Percentiles rank a stretch among this genome's conserved stretches.
Conservation (phyloP, 1,139 yeast genomes). For the Scheffersomyces lignicola region DNA sequence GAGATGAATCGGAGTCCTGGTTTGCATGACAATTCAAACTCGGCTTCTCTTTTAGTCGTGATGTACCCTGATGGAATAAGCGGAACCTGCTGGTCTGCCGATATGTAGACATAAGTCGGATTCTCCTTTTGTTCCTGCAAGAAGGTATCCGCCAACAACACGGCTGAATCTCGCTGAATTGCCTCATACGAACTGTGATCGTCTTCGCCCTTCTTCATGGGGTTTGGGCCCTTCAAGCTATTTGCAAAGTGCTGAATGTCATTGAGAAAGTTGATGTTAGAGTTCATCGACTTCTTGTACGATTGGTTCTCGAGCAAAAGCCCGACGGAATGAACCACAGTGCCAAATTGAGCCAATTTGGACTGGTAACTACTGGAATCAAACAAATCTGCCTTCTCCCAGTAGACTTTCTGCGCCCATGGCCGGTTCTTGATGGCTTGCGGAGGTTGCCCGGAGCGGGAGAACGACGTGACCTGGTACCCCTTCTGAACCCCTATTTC, state of each 20-base stretch:
- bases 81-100: constrained; percentile 75
- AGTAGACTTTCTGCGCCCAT: constrained; percentile 63
- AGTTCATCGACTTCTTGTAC: constrained; percentile 59
- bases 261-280: constrained; percentile 34
- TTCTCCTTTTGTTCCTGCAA: constrained; percentile 22
- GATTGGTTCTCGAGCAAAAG: constrained; percentile 63
- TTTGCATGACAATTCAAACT: constrained; percentile 49
- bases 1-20: constrained; percentile 56
- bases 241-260: constrained; percentile 31
- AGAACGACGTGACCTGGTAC: constrained; percentile 60
- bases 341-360: constrained; percentile 48
- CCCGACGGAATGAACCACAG: constrained; percentile 86
- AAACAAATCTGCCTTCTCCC: constrained; percentile 71
- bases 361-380: constrained; percentile 56
- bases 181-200: constrained; percentile 54
- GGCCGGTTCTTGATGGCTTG: constrained; percentile 17
- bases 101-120: constrained; percentile 69
- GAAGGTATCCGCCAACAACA: constrained; percentile 59
- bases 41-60: constrained; percentile 76
- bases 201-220: constrained; percentile 45
- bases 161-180: constrained; percentile 70
- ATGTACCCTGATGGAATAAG: constrained; percentile 70
- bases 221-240: constrained; percentile 44
- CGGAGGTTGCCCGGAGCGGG: constrained; percentile 63
- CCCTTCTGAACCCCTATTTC: constrained; percentile 66